These are phyloP conservation scores for Elsinoe necatrix DNA, from an alignment of 2,329 filamentous ascomycete genomes.

Conservation along the genomic window DNA sequence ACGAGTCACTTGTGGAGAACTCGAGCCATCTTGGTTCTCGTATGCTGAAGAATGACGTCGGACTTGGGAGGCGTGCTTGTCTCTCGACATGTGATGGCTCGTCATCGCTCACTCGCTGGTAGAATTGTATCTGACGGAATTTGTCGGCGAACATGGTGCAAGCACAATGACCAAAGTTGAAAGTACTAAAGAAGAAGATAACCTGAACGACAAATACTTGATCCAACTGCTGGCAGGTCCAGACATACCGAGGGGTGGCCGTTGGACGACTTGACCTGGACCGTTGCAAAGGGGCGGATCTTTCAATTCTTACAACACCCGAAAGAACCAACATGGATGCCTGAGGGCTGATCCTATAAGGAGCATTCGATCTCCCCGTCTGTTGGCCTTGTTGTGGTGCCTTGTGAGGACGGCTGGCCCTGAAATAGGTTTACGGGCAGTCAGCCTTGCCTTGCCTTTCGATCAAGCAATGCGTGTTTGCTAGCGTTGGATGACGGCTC, in stretches of 20 bases:
- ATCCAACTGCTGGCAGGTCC: background rate
- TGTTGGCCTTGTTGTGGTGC: background rate
- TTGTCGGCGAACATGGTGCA: slow-evolving; percentile 2
- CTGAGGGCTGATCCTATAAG: too few species aligned
- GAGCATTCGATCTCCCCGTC: background rate
- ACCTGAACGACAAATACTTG: background rate
- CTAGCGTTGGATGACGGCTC: too few species aligned
- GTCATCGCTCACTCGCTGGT: background rate
- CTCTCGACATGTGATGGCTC: background rate
- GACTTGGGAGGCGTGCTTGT: background rate
- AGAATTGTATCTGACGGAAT: background rate
- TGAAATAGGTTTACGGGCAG: too few species aligned
- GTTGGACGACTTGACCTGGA: background rate
- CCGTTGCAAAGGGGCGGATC: slow-evolving; percentile 6
- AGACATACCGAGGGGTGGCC: background rate
- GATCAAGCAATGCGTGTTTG: too few species aligned
- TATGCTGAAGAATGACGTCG: background rate
- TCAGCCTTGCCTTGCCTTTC: too few species aligned
- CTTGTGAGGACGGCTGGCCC: too few species aligned
- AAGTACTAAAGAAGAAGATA: background rate
- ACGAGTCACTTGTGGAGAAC: background rate
- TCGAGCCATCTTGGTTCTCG: background rate
- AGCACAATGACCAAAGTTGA: background rate
- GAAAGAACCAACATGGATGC: too few species aligned
- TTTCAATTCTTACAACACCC: background rate